Evolutionary conservation across 2,329 filamentous ascomycete genomes (phyloP), one percentile per base, ranked within the genome.

Genomic region (Penicillium sp.): DNA sequence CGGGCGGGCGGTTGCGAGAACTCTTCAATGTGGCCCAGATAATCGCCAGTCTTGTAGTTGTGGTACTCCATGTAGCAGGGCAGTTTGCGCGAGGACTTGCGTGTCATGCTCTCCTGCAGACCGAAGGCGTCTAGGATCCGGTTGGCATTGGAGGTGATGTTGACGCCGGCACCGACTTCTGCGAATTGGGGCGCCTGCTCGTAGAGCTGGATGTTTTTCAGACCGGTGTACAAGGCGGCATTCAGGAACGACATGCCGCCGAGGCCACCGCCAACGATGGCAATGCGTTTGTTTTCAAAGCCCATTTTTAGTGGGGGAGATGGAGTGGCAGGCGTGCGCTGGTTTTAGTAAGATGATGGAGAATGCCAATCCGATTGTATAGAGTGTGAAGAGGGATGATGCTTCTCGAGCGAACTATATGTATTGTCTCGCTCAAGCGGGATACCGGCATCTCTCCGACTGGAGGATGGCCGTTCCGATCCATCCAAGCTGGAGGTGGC

Each of bases 151-250:
- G 71, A 67, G 10, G 70, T 72, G 56, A 77, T 75, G 33, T 73
- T 74, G 44, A 77, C 73, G 1, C 74, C 74, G 2, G 75, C 74
- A 6, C 75, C 75, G 33, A 77, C 74, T 58, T 76, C 74, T 13
- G 65, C 66, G 54, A 77, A 77, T 19, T 75, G 69, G 1, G 64
- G 54, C 3, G 75, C 74, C 62, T 75, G 73, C 50, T 77, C 75
- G 62, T 76, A 76, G 31, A 76, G 64, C 22, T 69, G 69, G 14
- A 75, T 62, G 6, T 74, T 68, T 41, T 69, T 69, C 24, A 72
- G 63, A 4, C 69, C 70, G 55, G 67, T 61, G 37, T 77, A 69
- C 2, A 76, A 66, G 18, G 73, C 73, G 40, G 73, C 73, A 46
- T 73, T 76, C 50, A 76, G 63, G 52, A 74, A 71, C 5, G 73